Conservation (phyloP, 2,329 filamentous ascomycete species). For the Phoma sp. region DNA sequence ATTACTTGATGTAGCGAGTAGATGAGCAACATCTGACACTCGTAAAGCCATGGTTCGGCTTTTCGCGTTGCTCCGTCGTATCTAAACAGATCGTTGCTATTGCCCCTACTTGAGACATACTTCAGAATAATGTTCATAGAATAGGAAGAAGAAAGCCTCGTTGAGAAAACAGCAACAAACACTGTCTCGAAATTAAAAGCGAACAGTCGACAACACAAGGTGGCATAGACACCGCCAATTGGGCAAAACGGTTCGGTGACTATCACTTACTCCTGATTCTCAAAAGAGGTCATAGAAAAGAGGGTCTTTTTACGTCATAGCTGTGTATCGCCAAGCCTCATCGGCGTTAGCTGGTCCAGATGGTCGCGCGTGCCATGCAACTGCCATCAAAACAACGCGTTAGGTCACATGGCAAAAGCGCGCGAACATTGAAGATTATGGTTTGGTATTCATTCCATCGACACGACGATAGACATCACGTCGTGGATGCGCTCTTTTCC, state of each 20-base stretch:
- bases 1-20: neutral
- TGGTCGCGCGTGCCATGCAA: neutral
- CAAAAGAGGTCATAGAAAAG: neutral
- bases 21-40: neutral
- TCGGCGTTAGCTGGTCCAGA: neutral
- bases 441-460: constrained; percentile 10
- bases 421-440: constrained; percentile 6
- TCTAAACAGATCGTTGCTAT: too few relatives aligned
- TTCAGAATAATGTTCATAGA: too few relatives aligned
- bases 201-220: too few relatives aligned
- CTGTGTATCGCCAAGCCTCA: neutral
- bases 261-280: neutral
- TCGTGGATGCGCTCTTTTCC: constrained; percentile 1
- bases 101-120: too few relatives aligned
- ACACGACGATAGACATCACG: constrained; percentile 17
- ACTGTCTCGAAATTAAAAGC: too few relatives aligned
- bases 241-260: neutral
- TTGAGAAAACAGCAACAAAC: too few relatives aligned
- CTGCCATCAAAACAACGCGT: constrained; percentile 7
- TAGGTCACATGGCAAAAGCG: neutral
- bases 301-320: neutral
- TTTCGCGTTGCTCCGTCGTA: too few relatives aligned
- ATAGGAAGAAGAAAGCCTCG: too few relatives aligned
- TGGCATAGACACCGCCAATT: too few relatives aligned
- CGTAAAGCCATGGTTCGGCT: too few relatives aligned